Evolutionary conservation across 805 yeast species (phyloP).

Genomic region (Cyberlindnera veronae): DNA sequence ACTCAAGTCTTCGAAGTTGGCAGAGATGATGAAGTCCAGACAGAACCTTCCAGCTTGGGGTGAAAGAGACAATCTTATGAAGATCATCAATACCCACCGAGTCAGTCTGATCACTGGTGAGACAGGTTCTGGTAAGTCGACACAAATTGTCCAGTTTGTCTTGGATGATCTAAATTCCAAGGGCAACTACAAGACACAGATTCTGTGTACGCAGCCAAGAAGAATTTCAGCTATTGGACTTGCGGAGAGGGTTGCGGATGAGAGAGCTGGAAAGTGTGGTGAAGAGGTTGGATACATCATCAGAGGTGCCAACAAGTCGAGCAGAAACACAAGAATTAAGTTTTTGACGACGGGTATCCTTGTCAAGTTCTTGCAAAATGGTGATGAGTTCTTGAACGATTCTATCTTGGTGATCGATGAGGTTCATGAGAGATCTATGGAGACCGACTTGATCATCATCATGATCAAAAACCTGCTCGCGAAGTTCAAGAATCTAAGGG

Average conservation of each 20-base stretch:
- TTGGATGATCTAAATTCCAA: conserved; percentile 57
- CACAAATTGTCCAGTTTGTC: conserved; percentile 89
- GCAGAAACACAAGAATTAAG: conserved; percentile 60
- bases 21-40: conserved; percentile 44
- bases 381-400: conserved; percentile 41
- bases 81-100: conserved; percentile 52
- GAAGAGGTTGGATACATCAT: conserved; percentile 85
- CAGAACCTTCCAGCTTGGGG: conserved; percentile 80
- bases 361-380: conserved; percentile 72
- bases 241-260: conserved; percentile 89
- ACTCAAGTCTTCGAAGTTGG: conserved; percentile 32
- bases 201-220: conserved; percentile 92
- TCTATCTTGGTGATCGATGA: conserved; percentile 83
- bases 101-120: conserved; percentile 89
- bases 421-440: conserved; percentile 95
- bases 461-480: conserved; percentile 61
- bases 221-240: conserved; percentile 93
- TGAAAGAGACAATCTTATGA: conserved; percentile 52
- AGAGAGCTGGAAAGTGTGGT: conserved; percentile 58
- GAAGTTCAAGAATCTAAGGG: conserved; percentile 47
- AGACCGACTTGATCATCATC: conserved; percentile 79
- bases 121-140: conserved; percentile 96
- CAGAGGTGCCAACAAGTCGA: conserved; percentile 80
- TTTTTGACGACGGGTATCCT: conserved; percentile 93
- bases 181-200: conserved; percentile 47